phyloP scores from a whole-genome alignment of 352 stramenopile species.

The Aphanomyces stellatus region DNA sequence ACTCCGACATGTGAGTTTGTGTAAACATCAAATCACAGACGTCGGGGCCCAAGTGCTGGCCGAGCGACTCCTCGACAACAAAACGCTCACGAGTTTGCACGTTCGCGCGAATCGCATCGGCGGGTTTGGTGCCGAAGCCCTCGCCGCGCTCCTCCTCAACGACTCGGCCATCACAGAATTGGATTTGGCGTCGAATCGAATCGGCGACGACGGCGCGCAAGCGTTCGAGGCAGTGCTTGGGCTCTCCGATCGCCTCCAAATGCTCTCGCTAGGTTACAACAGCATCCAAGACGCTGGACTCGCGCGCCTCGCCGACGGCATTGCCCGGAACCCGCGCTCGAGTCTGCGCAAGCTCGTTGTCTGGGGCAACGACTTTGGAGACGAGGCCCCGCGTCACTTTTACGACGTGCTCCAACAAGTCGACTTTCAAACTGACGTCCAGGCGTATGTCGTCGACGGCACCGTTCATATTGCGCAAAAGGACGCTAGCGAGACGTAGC shows the following conservation, averaged over 20 bases:
- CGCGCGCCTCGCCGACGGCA: constrained; percentile 31
- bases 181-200: constrained; percentile 56
- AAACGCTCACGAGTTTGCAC: constrained; percentile 41
- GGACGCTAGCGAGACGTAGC: too few relatives aligned
- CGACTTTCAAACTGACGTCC: constrained; percentile 54
- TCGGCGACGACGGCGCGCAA: constrained; percentile 40
- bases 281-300: constrained; percentile 37
- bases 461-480: constrained; percentile 42
- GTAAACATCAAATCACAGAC: constrained; percentile 67
- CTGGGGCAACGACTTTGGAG: constrained; percentile 65
- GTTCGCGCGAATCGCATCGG: constrained; percentile 63
- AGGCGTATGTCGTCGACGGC: constrained; percentile 27
- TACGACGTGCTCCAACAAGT: constrained; percentile 1
- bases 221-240: constrained; percentile 41
- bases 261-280: constrained; percentile 16
- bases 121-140: constrained; percentile 37
- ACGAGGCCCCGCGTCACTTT: constrained; percentile 28
- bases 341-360: constrained; percentile 40
- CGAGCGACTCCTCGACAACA: constrained; percentile 58
- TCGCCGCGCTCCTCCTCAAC: constrained; percentile 46
- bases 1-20: constrained; percentile 44
- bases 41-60: constrained; percentile 56
- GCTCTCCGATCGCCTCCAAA: neutral
- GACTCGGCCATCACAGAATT: constrained; percentile 43
- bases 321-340: constrained; percentile 24